Evolutionary conservation across 2,329 filamentous ascomycete species (phyloP), one percentile per base, ranked within the genome.

Genomic region (Zasmidium cellare): DNA sequence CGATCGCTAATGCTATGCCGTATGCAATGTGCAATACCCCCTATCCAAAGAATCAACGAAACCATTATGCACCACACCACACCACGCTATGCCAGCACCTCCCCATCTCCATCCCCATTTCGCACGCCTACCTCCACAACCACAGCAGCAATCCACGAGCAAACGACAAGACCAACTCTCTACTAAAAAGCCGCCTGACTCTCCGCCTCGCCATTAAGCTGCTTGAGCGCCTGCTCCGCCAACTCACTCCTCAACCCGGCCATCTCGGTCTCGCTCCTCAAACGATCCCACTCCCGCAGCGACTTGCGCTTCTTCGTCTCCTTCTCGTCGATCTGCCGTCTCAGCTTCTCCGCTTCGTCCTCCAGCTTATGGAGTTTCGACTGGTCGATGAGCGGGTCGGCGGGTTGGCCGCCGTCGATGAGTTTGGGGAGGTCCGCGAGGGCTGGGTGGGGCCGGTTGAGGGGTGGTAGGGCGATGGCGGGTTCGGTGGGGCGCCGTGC

Each of bases 251-350:
- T 74, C 53, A 80, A 60, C 23, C 73, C 74, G n/a, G 77, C 76
- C 25, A 72, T 75, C 56, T 77, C 74, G 16, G 72, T 74, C 57
- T 81, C 79, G 12, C 75, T 66, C 56, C 75, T 74, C 58, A 79
- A 60, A 6, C 70, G 62, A 46, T 79, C 78, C 79, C 79, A 82
- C 52, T 81, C 79, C 56, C 73, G 67, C 53, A 79, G 57, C 20
- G 69, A 70, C 59, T 74, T 74, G 41, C 79, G 65, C 62, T 77
- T 80, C 54, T 71, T 71, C 24, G 69, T 69, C 62, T 81, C 77
- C 64, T 77, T 79, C 60, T 76, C 76, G 44, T 78, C 78, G 54
- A 82, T 80, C 60, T 71, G 59, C 58, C 75, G 71, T 22, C 79
- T 67, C 59, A 82, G 59, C 63, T 72, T 76, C 58, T 76, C 73